Conservation (phyloP, 2,329 filamentous ascomycete genomes). For the Cucurbitaria berberidis region DNA sequence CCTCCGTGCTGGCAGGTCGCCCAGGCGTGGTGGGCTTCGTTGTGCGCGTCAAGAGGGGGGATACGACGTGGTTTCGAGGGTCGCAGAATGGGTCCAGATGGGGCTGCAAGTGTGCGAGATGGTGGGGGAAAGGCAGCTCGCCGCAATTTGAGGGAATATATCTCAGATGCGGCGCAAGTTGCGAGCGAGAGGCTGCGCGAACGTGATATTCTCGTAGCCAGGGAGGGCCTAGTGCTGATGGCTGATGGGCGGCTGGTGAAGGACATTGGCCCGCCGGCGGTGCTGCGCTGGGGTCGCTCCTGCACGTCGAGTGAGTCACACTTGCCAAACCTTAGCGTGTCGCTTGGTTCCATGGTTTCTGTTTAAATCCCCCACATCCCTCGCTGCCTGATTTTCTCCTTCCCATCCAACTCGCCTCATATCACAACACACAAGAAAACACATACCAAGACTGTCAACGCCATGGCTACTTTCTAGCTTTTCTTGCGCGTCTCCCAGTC, state of each 20-base stretch:
- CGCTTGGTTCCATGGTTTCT: constrained; percentile 24
- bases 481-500: constrained; percentile 32
- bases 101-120: no score
- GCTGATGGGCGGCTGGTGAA: constrained; percentile 1
- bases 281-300: constrained; percentile 11
- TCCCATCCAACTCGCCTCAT: constrained; percentile 26
- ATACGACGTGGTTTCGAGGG: no score
- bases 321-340: constrained; percentile 20
- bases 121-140: constrained; percentile 2
- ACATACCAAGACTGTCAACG: constrained; percentile 41
- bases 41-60: not conserved
- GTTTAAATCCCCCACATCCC: constrained; percentile 35
- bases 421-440: constrained; percentile 22
- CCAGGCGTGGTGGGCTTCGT: no score
- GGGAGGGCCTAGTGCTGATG: constrained; percentile 21
- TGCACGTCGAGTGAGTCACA: constrained; percentile 30
- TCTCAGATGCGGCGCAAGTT: no score
- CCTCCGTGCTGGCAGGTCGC: no score
- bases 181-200: constrained; percentile 3
- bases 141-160: not conserved
- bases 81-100: no score
- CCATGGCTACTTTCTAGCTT: constrained; percentile 50
- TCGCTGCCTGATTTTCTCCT: constrained; percentile 42
- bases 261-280: constrained; percentile 12
- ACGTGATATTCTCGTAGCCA: constrained; percentile 6